These are phyloP conservation scores for Blastobotrys apis DNA, from an alignment of 1,139 yeast genomes.

Conservation along the genomic window DNA sequence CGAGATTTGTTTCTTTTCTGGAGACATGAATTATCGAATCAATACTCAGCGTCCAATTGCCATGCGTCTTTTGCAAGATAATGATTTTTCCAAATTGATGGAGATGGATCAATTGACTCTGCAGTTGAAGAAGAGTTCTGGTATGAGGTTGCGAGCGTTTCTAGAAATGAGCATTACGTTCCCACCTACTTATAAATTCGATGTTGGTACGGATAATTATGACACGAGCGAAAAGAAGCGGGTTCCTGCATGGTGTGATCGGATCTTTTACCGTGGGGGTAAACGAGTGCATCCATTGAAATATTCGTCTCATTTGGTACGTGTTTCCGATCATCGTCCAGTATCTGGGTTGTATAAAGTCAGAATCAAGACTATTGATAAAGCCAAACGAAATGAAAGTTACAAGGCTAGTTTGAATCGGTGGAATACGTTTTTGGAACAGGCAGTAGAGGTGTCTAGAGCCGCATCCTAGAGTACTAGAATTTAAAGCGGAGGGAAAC, in stretches of 20 bases:
- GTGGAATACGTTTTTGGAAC: constrained; percentile 23
- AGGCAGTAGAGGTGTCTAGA: constrained; percentile 15
- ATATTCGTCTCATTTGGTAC: constrained; percentile 28
- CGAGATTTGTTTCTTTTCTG: constrained; percentile 86
- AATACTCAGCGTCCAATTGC: constrained; percentile 65
- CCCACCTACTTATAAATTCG: constrained; percentile 90
- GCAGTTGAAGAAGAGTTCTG: constrained; percentile 68
- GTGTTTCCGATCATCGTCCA: constrained; percentile 85
- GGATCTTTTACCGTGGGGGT: constrained; percentile 65
- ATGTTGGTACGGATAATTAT: constrained; percentile 69
- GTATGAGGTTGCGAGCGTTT: constrained; percentile 58
- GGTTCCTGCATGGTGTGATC: constrained; percentile 96
- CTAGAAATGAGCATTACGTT: constrained; percentile 73
- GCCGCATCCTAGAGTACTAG: neutral
- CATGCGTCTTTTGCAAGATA: constrained; percentile 48
- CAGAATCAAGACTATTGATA: constrained; percentile 62
- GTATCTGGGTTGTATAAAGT: constrained; percentile 72
- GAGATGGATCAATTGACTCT: constrained; percentile 70
- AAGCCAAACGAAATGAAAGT: constrained; percentile 46
- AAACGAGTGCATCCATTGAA: constrained; percentile 25
- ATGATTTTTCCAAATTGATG: constrained; percentile 53
- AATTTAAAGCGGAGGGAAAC: too few relatives aligned
- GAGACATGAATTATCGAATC: constrained; percentile 88
- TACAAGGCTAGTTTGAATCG: constrained; percentile 38
- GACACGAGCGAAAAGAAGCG: constrained; percentile 90